phyloP scores from a whole-genome alignment of 208 protist genomes.

The Endotrypanum monterogeii region DNA sequence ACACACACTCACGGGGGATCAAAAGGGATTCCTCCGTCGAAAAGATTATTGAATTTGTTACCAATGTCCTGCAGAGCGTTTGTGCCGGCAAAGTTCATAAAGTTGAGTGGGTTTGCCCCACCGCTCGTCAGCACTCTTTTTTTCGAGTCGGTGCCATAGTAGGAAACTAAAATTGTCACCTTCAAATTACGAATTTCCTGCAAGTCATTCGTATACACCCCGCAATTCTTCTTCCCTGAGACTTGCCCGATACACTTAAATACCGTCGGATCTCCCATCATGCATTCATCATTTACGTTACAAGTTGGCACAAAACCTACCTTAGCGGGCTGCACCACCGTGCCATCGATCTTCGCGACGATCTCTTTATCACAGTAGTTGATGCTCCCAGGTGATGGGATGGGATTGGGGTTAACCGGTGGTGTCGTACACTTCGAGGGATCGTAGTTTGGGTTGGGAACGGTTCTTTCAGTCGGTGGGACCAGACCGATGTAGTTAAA shows the following conservation, averaged over 20 bases:
- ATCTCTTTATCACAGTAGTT: slow-evolving; percentile 36
- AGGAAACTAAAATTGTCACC: slow-evolving; percentile 68
- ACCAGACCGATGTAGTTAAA: slow-evolving; percentile 76
- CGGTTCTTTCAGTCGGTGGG: background rate
- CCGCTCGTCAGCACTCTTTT: slow-evolving; percentile 53
- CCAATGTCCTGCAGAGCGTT: slow-evolving; percentile 31
- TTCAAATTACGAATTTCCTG: slow-evolving; percentile 16
- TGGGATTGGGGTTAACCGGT: background rate
- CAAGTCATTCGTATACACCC: slow-evolving; percentile 37
- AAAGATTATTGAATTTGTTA: slow-evolving; percentile 30
- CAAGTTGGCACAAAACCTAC: slow-evolving; percentile 84
- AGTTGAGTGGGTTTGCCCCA: slow-evolving; percentile 75
- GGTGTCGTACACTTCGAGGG: slow-evolving; percentile 6
- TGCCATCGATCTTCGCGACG: slow-evolving; percentile 7
- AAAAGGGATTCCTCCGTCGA: slow-evolving; percentile 20
- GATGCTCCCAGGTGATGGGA: background rate
- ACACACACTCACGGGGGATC: background rate
- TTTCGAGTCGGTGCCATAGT: slow-evolving; percentile 77
- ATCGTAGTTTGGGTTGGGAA: slow-evolving; percentile 48
- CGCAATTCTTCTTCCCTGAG: slow-evolving; percentile 77
- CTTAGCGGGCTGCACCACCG: slow-evolving; percentile 52
- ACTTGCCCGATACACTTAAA: slow-evolving; percentile 66
- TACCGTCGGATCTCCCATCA: slow-evolving; percentile 35
- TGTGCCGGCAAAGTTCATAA: slow-evolving; percentile 37
- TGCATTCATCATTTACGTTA: slow-evolving; percentile 47